A percentile compares a stretch with the other conserved stretches of the same genome.
Evolutionary conservation across 345 rosid genomes (phyloP).

Genomic region (Toxicodendron radicans): DNA sequence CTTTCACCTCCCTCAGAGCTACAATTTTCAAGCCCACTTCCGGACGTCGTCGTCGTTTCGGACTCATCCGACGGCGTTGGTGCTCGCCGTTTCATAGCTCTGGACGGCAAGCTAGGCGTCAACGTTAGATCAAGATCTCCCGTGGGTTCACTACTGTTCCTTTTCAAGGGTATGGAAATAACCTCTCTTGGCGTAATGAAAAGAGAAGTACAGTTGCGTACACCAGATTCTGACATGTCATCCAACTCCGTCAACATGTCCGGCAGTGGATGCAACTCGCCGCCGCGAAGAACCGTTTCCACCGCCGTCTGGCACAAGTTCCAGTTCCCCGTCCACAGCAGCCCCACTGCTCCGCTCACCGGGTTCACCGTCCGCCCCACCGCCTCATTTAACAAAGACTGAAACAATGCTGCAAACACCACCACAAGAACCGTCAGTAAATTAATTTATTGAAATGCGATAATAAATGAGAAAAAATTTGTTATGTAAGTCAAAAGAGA

Average conservation of each 20-base stretch:
- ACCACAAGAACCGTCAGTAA: background rate
- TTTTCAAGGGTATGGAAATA: conserved; percentile 10
- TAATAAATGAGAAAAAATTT: too few relatives aligned
- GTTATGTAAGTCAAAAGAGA: background rate
- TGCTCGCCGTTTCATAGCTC: conserved; percentile 25
- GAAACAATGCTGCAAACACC: conserved; percentile 55
- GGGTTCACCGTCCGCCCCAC: conserved; percentile 71
- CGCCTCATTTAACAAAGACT: conserved; percentile 64
- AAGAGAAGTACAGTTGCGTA: background rate
- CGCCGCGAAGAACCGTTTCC: conserved; percentile 60
- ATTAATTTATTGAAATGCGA: too few relatives aligned
- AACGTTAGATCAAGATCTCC: conserved; percentile 28
- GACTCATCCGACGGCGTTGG: conserved; percentile 54
- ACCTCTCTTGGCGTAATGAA: background rate
- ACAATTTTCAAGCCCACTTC: conserved; percentile 13
- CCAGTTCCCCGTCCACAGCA: conserved; percentile 77
- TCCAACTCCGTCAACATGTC: conserved; percentile 27
- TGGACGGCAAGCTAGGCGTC: conserved; percentile 20
- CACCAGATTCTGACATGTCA: conserved; percentile 18
- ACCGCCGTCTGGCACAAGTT: conserved; percentile 56
- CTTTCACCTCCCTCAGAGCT: conserved; percentile 19
- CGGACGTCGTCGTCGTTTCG: conserved; percentile 37
- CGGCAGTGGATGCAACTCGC: conserved; percentile 45
- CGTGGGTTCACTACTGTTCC: conserved; percentile 12
- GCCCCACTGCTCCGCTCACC: conserved; percentile 69